Conservation (phyloP, 1,284 basidiomycete species). For the Somion occarium region DNA sequence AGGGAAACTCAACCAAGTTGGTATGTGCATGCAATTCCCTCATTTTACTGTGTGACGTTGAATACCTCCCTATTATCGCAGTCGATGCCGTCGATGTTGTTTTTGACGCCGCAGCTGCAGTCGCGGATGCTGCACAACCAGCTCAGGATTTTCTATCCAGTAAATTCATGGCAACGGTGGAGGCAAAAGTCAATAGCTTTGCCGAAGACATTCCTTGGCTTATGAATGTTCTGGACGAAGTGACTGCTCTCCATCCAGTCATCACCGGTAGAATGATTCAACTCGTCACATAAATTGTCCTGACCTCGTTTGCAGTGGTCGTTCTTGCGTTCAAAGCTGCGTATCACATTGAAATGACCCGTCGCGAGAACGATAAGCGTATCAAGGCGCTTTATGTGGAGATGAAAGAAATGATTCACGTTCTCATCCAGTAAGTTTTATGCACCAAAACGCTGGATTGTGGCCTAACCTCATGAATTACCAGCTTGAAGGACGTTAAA, state of each 20-base stretch:
- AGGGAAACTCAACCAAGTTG: background rate
- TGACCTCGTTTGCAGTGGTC: slow-evolving; percentile 26
- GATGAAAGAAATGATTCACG: slow-evolving; percentile 42
- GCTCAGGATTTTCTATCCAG: background rate
- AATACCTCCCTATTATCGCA: background rate
- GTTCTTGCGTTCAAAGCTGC: slow-evolving; percentile 40
- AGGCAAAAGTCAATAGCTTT: slow-evolving; percentile 7
- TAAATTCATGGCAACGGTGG: background rate
- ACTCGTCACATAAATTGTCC: no score
- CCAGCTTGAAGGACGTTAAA: slow-evolving; percentile 16
- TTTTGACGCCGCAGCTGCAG: background rate
- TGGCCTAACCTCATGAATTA: background rate
- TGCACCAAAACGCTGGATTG: background rate
- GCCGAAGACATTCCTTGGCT: slow-evolving; percentile 11
- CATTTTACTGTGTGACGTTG: background rate
- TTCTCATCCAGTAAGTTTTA: slow-evolving; percentile 32
- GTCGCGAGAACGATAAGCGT: slow-evolving; percentile 39
- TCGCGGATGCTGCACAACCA: background rate
- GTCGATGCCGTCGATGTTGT: background rate
- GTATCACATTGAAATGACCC: slow-evolving; percentile 33
- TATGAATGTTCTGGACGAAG: slow-evolving; percentile 11
- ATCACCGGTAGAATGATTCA: slow-evolving; percentile 10
- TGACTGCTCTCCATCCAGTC: slow-evolving; percentile 12
- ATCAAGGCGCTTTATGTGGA: slow-evolving; percentile 35
- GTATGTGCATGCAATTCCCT: background rate